These are phyloP conservation scores for Pseudogymnoascus sp. DNA, from an alignment of 2,329 filamentous ascomycete species.

Conservation along the genomic window DNA sequence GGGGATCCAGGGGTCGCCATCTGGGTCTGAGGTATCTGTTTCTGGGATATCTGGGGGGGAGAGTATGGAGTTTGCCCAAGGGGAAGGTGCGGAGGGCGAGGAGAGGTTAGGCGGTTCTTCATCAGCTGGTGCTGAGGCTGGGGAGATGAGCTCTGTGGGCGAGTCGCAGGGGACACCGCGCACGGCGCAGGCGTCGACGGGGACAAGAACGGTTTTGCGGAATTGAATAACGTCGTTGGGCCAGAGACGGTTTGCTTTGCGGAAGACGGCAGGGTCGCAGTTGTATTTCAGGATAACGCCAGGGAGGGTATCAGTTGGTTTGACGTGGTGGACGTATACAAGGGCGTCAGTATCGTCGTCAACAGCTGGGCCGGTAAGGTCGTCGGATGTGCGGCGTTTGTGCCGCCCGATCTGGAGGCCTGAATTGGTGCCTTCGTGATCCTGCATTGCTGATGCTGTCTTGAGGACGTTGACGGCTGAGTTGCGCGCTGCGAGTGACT, in stretches of 20 bases:
- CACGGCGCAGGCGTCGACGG: constrained; percentile 80
- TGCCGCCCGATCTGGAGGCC: constrained; percentile 46
- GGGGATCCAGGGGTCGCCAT: constrained; percentile 70
- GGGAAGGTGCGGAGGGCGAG: constrained; percentile 19
- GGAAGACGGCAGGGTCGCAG: constrained; percentile 73
- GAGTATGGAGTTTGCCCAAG: constrained; percentile 19
- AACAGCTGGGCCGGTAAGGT: constrained; percentile 25
- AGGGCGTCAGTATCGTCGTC: constrained; percentile 67
- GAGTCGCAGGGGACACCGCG: constrained; percentile 65
- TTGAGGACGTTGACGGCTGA: constrained; percentile 48
- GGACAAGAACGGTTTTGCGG: constrained; percentile 72
- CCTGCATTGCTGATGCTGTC: constrained; percentile 54
- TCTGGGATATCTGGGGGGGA: constrained; percentile 19
- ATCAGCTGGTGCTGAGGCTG: constrained; percentile 42
- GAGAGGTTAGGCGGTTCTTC: constrained; percentile 25
- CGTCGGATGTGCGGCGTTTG: constrained; percentile 24
- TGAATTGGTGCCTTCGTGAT: constrained; percentile 52
- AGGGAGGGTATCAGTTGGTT: constrained; percentile 77
- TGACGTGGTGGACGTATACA: constrained; percentile 84
- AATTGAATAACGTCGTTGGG: constrained; percentile 84
- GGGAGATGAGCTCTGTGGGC: constrained; percentile 44
- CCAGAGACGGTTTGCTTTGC: constrained; percentile 90
- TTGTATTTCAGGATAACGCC: constrained; percentile 86
- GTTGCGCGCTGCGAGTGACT: constrained; percentile 47
- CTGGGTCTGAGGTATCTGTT: constrained; percentile 14